Evolutionary conservation across 176 grass and related monocot species (phyloP).

Genomic region (Rhipidocladum racemiflorum): DNA sequence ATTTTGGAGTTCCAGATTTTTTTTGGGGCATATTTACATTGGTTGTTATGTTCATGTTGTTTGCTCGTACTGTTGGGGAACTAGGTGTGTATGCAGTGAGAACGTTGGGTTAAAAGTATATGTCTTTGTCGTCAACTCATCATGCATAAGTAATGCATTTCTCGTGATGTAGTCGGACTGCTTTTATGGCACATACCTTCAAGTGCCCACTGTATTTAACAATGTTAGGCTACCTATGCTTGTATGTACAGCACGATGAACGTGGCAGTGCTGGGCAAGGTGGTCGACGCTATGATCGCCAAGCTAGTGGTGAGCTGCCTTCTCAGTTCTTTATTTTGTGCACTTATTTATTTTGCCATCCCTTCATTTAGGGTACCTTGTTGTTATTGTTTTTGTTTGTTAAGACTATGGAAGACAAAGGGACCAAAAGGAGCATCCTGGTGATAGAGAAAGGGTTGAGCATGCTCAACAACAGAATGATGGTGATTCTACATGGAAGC

Average conservation of each 20-base stretch:
- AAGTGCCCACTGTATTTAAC: conserved; percentile 73
- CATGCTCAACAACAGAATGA: conserved; percentile 31
- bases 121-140: conserved; percentile 15
- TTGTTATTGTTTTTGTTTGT: conserved; percentile 25
- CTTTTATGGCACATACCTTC: conserved; percentile 43
- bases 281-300: conserved; percentile 56
- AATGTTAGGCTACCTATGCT: conserved; percentile 74
- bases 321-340: background rate
- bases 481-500: conserved; percentile 49
- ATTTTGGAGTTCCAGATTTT: background rate
- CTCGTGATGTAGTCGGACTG: conserved; percentile 53
- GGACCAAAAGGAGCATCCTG: conserved; percentile 43
- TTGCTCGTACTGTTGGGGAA: background rate
- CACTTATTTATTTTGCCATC: conserved; percentile 22
- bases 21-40: background rate
- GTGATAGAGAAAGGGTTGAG: conserved; percentile 40
- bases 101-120: conserved; percentile 16
- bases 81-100: background rate
- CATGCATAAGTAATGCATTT: conserved; percentile 34
- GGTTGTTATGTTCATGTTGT: background rate
- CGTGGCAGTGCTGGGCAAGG: conserved; percentile 62
- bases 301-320: conserved; percentile 42
- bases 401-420: conserved; percentile 63
- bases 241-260: conserved; percentile 89
- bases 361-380: conserved; percentile 5